phyloP scores from a whole-genome alignment of 768 basidiomycete genomes.

The Mycena vulgaris region DNA sequence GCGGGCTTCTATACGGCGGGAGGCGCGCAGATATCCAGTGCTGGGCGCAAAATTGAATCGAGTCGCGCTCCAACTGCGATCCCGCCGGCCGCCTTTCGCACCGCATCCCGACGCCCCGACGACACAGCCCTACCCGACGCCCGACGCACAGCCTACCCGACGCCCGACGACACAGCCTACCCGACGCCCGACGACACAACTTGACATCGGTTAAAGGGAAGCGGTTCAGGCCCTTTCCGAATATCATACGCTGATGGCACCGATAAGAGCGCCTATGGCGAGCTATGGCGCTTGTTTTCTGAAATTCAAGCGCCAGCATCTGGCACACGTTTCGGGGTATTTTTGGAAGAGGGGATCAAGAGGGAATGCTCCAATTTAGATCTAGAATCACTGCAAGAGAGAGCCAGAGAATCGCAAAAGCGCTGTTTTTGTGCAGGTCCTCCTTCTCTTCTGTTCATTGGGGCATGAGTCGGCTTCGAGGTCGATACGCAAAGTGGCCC shows the following conservation, averaged over 20 bases:
- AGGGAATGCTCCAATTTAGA: no score
- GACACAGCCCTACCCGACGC: constrained; percentile 7
- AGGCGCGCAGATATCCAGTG: constrained; percentile 1
- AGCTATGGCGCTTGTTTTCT: no score
- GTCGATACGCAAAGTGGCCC: no score
- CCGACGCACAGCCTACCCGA: not conserved
- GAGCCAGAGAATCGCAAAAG: no score
- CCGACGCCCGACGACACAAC: not conserved
- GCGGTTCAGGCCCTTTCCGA: constrained; percentile 12
- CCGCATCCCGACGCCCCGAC: constrained; percentile 1
- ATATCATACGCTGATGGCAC: constrained; percentile 5
- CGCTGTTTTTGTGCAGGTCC: no score
- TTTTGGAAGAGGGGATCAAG: no score
- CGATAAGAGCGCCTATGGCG: not conserved
- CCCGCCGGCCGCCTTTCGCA: not conserved
- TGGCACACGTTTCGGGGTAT: no score
- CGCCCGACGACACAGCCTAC: constrained; percentile 10
- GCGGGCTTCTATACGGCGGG: not conserved
- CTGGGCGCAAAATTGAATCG: not conserved
- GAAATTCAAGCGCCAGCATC: no score
- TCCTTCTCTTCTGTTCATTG: no score
- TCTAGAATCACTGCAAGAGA: no score
- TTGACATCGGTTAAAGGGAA: not conserved
- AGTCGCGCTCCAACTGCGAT: not conserved
- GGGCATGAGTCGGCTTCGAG: no score